Base-by-base conservation (phyloP, 352 stramenopile genomes). In the Phytophthora sojae region DNA sequence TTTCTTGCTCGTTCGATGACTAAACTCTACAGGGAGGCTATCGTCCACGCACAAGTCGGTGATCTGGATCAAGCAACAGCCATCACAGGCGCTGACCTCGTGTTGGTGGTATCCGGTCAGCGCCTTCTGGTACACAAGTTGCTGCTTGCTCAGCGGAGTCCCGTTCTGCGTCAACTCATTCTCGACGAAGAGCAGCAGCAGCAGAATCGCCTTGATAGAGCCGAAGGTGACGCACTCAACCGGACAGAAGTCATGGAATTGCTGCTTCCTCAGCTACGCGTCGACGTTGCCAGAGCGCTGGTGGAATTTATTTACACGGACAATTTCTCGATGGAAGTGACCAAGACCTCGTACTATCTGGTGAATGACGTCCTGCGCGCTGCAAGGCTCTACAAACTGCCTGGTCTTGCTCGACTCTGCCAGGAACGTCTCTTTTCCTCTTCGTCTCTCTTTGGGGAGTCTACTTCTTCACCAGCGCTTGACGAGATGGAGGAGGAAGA, bases 261-360 rank as follows among this genome's bases (percentile, higher is more conserved):
- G 12, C 21, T 93, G 12, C 69, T 93, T 3, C 74, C 83, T 6
- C 67, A 76, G 39, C 64, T 93, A 7, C 83, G 82, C 9, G 37
- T 68, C 5, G 87, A 95, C 23, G 74, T 93, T 6, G 85, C 82
- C 4, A 75, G 66, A 12, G 51, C 87, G 6, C 32, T 93, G 21
- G 56, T 95, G 51, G 84, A 92, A 57, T 95, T 83, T 67, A 76
- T 93, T 42, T 93, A 95, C 78, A 93, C 84, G 0, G 85, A 95
- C 58, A 83, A 78, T 21, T 70, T 92, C 19, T 83, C 81, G 1
- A 44, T 76, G n/a, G 70, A 82, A 39, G 57, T 90, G 3, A 76
- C 77, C 29, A 69, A 66, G 14, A 66, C 19, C 6, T 69, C 70
- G 1, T 84, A 83, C 23, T 92, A 84, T 39, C 68, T 95, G 9